Conservation (phyloP, 2,329 filamentous ascomycete species). For the Clonostachys byssicola region DNA sequence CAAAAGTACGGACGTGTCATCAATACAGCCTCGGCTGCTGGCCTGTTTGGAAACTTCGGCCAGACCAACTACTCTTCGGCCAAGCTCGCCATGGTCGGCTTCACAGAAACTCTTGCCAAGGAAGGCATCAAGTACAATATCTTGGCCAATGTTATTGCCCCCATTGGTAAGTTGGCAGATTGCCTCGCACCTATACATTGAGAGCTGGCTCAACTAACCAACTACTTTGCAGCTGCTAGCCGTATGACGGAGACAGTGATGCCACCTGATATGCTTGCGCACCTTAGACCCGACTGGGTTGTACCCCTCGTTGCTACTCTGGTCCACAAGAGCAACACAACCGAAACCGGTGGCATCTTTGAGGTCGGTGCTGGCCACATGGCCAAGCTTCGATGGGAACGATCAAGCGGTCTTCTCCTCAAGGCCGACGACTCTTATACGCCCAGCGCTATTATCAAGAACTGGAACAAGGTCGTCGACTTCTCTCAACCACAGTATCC, state of each 20-base stretch:
- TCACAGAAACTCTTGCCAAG: conserved; percentile 96
- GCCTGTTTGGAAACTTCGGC: conserved; percentile 92
- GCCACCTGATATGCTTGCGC: conserved; percentile 86
- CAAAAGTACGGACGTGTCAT: conserved; percentile 97
- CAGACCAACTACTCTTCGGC: conserved; percentile 97
- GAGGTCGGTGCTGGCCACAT: conserved; percentile 91
- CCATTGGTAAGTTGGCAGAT: conserved; percentile 51
- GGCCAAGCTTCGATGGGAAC: conserved; percentile 93
- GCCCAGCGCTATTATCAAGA: conserved; percentile 79
- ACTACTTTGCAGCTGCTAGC: conserved; percentile 62
- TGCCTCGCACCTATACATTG: neutral
- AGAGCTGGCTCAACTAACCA: conserved; percentile 3
- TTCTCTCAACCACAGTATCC: conserved; percentile 81
- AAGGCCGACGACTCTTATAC: conserved; percentile 88
- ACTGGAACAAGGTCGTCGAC: conserved; percentile 85
- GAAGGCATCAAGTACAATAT: conserved; percentile 99
- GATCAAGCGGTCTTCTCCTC: conserved; percentile 81
- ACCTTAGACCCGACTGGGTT: conserved; percentile 89
- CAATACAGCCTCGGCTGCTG: conserved; percentile 94
- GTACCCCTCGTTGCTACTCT: conserved; percentile 88
- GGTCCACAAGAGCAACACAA: conserved; percentile 77
- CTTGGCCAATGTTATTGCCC: conserved; percentile 88
- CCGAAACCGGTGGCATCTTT: conserved; percentile 85
- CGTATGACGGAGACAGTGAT: conserved; percentile 95
- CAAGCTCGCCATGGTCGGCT: conserved; percentile 92